Base-by-base conservation (phyloP, 192 early-diverging fungal species). In the Coemansia sp. region DNA sequence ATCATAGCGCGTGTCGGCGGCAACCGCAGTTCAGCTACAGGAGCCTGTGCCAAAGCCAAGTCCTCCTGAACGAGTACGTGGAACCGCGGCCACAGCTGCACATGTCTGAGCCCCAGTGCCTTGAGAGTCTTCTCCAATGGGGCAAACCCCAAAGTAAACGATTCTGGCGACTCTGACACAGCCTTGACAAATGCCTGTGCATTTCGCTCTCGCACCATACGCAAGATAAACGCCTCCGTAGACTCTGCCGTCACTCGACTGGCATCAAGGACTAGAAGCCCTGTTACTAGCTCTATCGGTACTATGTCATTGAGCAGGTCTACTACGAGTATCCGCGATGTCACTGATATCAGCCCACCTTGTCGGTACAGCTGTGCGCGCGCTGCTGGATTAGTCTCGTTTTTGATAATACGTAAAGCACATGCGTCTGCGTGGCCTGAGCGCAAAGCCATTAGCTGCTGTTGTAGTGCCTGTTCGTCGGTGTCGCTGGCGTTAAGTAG, bases 161-260 rank as follows among this genome's bases (percentile, higher is more conserved):
- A 64, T 64, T 95, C 93, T 10, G 97, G 95, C 20, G 87, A 79
- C 64, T 98, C 95, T 41, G 94, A 94, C 58, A 99, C 92, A 0
- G 95, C 97, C 73, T 97, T 96, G 76, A 99, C 94, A 64, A 97
- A 98, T 4, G 91, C 92, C 52, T 87, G 68, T 52, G 90, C 85
- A 81, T 98, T 98, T 12, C 88, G 79, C 62, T 94, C 85, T 9
- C 94, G 87, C 66, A 90, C 88, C 16, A 99, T 73, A 12, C 95
- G 86, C 29, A 98, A 71, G 41, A 97, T 94, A 68, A 98, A 95
- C 7, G 95, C 92, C 75, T 97, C 95, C 46, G 88, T 95, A 2
- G 94, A 93, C 34, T 91, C 88, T 15, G 89, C 91, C 0, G 83
- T 82, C 5, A 99, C 87, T 40, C 92, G 85, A 60, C 95, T 92